A percentile compares a stretch with the other conserved stretches of the same genome.
These are phyloP conservation scores for Venturiaceae sp. DNA, from an alignment of 2,329 filamentous ascomycete species.

Conservation along the genomic window DNA sequence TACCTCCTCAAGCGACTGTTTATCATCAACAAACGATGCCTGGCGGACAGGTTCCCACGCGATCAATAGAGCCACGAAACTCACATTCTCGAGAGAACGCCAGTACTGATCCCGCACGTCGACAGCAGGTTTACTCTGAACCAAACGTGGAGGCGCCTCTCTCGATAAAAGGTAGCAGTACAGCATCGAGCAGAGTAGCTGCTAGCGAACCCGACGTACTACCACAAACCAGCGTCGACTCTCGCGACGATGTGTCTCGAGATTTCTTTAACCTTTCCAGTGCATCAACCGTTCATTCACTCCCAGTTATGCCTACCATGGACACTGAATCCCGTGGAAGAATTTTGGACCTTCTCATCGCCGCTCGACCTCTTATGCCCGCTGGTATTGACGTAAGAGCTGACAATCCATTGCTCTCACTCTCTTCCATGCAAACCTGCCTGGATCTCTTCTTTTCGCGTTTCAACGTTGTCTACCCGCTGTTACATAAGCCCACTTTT, in stretches of 20 bases:
- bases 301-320: slow-evolving; percentile 17
- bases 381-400: slow-evolving; percentile 37
- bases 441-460: slow-evolving; percentile 50
- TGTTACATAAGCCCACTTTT: slow-evolving; percentile 51
- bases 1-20: background rate
- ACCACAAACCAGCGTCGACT: background rate
- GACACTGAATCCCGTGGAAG: slow-evolving; percentile 31
- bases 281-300: background rate
- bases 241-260: background rate
- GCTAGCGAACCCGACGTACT: background rate
- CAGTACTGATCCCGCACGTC: background rate
- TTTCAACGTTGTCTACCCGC: slow-evolving; percentile 51
- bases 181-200: background rate
- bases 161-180: background rate
- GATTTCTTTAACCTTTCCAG: background rate
- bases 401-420: slow-evolving; percentile 42
- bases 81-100: background rate
- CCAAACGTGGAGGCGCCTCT: background rate
- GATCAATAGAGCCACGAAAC: background rate
- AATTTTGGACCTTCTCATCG: slow-evolving; percentile 42
- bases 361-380: slow-evolving; percentile 37
- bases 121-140: background rate
- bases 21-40: background rate
- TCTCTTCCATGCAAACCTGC: slow-evolving; percentile 44
- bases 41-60: background rate